Evolutionary conservation across 768 basidiomycete species (phyloP).

Genomic region (Phaeolepiota aurea): DNA sequence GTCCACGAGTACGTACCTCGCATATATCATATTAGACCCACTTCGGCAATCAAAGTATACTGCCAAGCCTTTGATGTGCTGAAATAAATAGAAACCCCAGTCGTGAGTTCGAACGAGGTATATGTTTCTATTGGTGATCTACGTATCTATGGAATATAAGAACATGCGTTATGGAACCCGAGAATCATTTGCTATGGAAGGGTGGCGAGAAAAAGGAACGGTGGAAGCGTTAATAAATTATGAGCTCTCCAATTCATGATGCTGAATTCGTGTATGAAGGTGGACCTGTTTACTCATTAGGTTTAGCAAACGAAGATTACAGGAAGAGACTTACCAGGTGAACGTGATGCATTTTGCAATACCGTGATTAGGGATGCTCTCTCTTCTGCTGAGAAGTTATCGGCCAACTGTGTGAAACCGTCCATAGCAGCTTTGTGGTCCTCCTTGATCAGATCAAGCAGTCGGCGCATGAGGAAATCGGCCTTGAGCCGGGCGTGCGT

Average conservation of each 20-base stretch:
- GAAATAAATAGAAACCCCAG: too few relatives aligned
- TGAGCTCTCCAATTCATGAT: slow-evolving; percentile 10
- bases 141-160: background rate
- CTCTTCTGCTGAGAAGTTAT: slow-evolving; percentile 68
- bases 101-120: too few relatives aligned
- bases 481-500: slow-evolving; percentile 59
- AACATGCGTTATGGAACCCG: background rate
- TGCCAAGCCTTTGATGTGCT: too few relatives aligned
- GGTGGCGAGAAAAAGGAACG: slow-evolving; percentile 1
- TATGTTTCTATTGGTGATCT: background rate
- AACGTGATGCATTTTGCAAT: slow-evolving; percentile 49
- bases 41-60: too few relatives aligned
- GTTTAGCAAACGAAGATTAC: background rate
- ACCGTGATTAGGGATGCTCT: slow-evolving; percentile 49
- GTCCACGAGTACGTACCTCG: too few relatives aligned
- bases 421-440: slow-evolving; percentile 74
- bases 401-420: slow-evolving; percentile 65
- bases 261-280: slow-evolving; percentile 26
- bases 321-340: slow-evolving; percentile 41
- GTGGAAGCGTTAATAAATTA: too few relatives aligned
- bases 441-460: slow-evolving; percentile 62
- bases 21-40: too few relatives aligned
- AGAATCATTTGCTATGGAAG: too few relatives aligned
- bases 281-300: slow-evolving; percentile 18
- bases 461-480: slow-evolving; percentile 57